These are phyloP conservation scores for Pythium pyrilobum DNA, from an alignment of 352 stramenopile genomes.

Conservation along the genomic window DNA sequence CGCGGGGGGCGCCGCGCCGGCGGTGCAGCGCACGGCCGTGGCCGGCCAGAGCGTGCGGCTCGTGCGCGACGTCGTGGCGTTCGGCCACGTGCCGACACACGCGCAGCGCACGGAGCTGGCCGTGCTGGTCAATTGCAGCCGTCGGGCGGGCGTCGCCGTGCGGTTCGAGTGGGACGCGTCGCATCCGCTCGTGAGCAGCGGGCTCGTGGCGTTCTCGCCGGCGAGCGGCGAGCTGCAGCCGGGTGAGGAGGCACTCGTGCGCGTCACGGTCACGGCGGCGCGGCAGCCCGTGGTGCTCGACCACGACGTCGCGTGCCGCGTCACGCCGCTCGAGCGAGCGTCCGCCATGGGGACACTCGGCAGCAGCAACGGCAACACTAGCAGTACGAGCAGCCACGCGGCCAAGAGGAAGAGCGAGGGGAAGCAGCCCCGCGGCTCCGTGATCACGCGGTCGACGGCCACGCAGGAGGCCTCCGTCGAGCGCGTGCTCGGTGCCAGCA, in stretches of 20 bases:
- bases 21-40: constrained; percentile 26
- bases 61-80: constrained; percentile 45
- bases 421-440: constrained; percentile 21
- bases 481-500: background rate
- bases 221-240: constrained; percentile 37
- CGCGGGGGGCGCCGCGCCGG: constrained; percentile 13
- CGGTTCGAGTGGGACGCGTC: constrained; percentile 54
- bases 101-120: constrained; percentile 40
- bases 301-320: constrained; percentile 55
- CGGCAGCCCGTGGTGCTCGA: constrained; percentile 55
- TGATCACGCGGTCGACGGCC: constrained; percentile 56
- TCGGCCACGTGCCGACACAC: constrained; percentile 55
- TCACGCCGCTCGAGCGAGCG: constrained; percentile 5
- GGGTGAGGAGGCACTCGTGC: constrained; percentile 47
- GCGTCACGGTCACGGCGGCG: constrained; percentile 35
- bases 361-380: no score
- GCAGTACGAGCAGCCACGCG: constrained; percentile 10
- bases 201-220: constrained; percentile 44
- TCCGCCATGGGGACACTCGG: no score
- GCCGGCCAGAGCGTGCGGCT: constrained; percentile 43
- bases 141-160: constrained; percentile 8
- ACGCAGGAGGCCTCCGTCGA: constrained; percentile 37
- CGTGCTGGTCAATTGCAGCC: constrained; percentile 39
- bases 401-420: background rate
- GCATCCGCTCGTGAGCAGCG: constrained; percentile 48